Conservation (phyloP, 306 rosid genomes). For the Acacia melanoxylon region DNA sequence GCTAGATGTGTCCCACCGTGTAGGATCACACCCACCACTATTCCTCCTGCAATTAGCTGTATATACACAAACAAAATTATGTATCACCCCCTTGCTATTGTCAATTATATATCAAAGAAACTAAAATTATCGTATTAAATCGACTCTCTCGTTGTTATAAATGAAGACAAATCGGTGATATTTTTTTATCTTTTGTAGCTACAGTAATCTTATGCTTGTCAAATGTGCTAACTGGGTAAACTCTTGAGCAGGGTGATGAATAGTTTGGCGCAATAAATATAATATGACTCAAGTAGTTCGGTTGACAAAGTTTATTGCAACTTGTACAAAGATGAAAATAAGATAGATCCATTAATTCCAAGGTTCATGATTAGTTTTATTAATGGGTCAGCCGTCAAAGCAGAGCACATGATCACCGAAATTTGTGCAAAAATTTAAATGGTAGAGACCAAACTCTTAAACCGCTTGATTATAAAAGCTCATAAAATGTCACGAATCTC, state of each 20-base stretch:
- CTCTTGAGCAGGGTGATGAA: background rate
- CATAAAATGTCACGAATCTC: background rate
- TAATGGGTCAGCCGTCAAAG: background rate
- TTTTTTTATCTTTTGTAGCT: background rate
- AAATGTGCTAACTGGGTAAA: background rate
- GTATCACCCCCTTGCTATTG: background rate
- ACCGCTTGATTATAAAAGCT: background rate
- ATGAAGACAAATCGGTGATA: background rate
- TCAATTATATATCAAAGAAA: background rate
- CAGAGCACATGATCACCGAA: background rate
- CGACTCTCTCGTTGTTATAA: background rate
- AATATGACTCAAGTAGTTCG: background rate
- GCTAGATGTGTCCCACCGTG: constrained; percentile 87
- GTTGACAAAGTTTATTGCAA: background rate
- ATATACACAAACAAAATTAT: background rate
- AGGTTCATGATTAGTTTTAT: background rate
- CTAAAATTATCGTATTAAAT: background rate
- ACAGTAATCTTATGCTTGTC: background rate
- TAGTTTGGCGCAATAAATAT: background rate
- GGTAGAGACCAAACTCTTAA: background rate
- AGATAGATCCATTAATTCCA: background rate
- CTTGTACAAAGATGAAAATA: background rate
- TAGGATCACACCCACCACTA: constrained; percentile 76
- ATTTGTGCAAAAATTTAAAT: background rate
- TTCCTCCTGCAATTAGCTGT: constrained; percentile 83